Evolutionary conservation across 2,329 filamentous ascomycete species (phyloP).

Genomic region (Fusarium mundagurra): DNA sequence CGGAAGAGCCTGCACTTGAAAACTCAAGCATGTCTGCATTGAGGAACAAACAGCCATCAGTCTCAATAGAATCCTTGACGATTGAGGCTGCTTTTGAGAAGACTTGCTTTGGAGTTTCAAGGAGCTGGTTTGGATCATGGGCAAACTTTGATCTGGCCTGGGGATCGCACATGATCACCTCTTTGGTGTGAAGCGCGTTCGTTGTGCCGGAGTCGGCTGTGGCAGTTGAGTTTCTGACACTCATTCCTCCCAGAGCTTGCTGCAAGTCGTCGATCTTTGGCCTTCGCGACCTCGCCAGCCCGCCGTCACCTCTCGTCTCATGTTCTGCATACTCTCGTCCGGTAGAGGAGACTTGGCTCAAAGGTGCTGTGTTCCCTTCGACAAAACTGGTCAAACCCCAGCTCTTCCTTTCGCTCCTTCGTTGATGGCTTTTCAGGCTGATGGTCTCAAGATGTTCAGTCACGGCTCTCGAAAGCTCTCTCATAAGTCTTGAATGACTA

Average conservation of each 20-base stretch:
- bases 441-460: constrained; percentile 50
- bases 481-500: constrained; percentile 39
- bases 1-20: constrained; percentile 1
- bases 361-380: constrained; percentile 44
- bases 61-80: constrained; percentile 53
- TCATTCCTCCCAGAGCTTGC: not conserved
- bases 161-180: not conserved
- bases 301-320: not conserved
- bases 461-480: constrained; percentile 45
- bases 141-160: not conserved
- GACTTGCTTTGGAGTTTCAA: constrained; percentile 31
- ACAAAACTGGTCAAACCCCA: constrained; percentile 50
- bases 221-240: not conserved
- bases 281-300: not conserved
- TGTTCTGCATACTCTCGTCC: not conserved
- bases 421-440: constrained; percentile 39
- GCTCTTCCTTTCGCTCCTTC: constrained; percentile 50
- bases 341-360: not conserved
- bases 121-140: not conserved
- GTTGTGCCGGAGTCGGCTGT: not conserved
- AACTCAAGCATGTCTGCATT: constrained; percentile 48
- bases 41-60: constrained; percentile 50
- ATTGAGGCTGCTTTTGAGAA: constrained; percentile 57
- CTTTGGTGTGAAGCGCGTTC: not conserved
- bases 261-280: constrained; percentile 10